Conservation (phyloP, 164 flowering plant species). For the Vitis riparia region DNA sequence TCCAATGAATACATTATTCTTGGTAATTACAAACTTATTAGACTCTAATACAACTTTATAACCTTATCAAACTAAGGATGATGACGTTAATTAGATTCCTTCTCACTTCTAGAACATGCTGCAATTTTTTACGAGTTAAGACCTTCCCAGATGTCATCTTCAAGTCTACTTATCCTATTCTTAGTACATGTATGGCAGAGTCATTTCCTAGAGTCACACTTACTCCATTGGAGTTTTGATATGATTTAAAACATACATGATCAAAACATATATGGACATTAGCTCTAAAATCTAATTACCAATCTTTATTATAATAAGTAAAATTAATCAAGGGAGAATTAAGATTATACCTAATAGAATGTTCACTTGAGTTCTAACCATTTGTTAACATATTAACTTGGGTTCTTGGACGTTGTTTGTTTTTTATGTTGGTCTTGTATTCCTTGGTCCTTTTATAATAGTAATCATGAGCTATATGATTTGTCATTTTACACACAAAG, state of each 20-base stretch:
- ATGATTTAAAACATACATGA: not conserved
- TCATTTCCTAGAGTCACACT: not conserved
- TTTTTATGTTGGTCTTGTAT: too few species aligned
- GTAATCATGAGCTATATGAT: too few species aligned
- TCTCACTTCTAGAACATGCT: not conserved
- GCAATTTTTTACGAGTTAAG: not conserved
- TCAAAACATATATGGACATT: constrained; percentile 9
- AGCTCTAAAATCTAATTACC: constrained; percentile 11
- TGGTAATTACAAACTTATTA: constrained; percentile 6
- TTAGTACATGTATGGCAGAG: not conserved
- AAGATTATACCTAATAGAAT: not conserved
- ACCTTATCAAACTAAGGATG: constrained; percentile 4
- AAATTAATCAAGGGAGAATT: not conserved
- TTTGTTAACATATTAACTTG: not conserved
- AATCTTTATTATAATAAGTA: not conserved
- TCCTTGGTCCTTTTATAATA: too few species aligned
- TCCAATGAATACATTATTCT: constrained; percentile 10
- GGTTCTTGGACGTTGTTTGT: not conserved
- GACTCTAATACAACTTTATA: constrained; percentile 5
- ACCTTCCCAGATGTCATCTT: constrained; percentile 1
- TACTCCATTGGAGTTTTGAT: not conserved
- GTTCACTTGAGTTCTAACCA: not conserved
- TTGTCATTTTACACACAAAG: too few species aligned
- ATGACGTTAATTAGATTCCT: constrained; percentile 2
- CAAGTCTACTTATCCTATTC: constrained; percentile 5